Percentiles rank a stretch among this genome's conserved stretches.
These are phyloP conservation scores for Cyamopsis tetragonoloba DNA, from an alignment of 306 rosid genomes.

Conservation along the genomic window DNA sequence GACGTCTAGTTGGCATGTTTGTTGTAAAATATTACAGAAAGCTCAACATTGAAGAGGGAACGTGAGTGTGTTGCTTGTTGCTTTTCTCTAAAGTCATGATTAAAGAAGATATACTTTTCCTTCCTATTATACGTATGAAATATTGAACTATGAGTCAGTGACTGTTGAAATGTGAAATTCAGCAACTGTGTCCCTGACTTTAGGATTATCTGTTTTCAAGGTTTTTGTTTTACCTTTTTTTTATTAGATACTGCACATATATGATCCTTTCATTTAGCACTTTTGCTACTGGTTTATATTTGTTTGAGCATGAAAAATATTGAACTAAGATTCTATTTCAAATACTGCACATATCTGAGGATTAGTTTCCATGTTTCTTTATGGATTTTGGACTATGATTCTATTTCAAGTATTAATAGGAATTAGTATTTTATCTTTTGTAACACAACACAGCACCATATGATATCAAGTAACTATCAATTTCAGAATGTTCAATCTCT, in stretches of 20 bases:
- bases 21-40: conserved; percentile 83
- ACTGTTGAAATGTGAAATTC: not conserved
- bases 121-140: not conserved
- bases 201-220: not conserved
- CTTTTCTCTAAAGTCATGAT: conserved; percentile 15
- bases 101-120: not conserved
- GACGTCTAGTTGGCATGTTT: conserved; percentile 94
- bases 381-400: no score
- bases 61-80: conserved; percentile 53
- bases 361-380: no score
- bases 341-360: no score
- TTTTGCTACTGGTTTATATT: not conserved
- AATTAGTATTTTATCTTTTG: no score
- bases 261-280: not conserved
- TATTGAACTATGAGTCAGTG: no score
- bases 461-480: no score
- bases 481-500: no score
- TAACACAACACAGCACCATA: no score
- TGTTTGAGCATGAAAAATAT: not conserved
- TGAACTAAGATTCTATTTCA: no score
- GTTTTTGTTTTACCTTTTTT: not conserved
- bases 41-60: conserved; percentile 97
- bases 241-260: not conserved
- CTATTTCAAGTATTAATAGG: no score
- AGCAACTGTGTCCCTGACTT: not conserved